These are phyloP conservation scores for Orbilia quercus DNA, from an alignment of 2,329 filamentous ascomycete species.

Conservation along the genomic window DNA sequence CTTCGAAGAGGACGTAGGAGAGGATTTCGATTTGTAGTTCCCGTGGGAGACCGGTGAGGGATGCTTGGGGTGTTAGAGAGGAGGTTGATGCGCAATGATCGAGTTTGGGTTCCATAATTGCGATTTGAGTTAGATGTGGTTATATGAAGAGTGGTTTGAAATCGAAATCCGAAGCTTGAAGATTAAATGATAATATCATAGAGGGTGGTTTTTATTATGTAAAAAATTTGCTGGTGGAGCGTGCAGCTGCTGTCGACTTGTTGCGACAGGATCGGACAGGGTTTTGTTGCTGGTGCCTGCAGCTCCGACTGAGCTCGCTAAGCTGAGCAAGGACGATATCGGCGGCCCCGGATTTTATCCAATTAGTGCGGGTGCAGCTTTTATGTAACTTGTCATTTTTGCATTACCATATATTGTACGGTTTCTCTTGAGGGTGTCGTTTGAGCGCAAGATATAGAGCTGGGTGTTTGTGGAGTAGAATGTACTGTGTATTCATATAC, in stretches of 20 bases:
- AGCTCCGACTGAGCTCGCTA: too few species aligned
- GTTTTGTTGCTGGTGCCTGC: not conserved
- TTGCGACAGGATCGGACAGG: not conserved
- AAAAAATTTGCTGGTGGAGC: not conserved
- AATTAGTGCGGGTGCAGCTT: too few species aligned
- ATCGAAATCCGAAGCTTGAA: not conserved
- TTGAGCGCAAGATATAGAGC: too few species aligned
- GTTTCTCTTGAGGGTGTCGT: too few species aligned
- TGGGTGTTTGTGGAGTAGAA: too few species aligned
- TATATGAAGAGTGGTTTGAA: too few species aligned
- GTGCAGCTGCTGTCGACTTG: conserved; percentile 1
- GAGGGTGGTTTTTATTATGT: not conserved
- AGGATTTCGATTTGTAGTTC: conserved; percentile 35
- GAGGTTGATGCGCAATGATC: too few species aligned
- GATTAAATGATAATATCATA: not conserved
- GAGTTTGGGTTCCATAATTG: too few species aligned
- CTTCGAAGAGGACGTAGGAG: conserved; percentile 7
- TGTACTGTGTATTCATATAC: too few species aligned
- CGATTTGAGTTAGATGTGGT: too few species aligned
- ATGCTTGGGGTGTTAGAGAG: not conserved
- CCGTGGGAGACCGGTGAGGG: conserved; percentile 21
- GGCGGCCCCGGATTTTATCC: too few species aligned
- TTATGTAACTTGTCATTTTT: not conserved
- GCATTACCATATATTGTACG: not conserved
- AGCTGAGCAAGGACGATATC: too few species aligned